These are phyloP conservation scores for Flaveria bidentis DNA, from an alignment of 129 eudicot genomes.

Conservation along the genomic window DNA sequence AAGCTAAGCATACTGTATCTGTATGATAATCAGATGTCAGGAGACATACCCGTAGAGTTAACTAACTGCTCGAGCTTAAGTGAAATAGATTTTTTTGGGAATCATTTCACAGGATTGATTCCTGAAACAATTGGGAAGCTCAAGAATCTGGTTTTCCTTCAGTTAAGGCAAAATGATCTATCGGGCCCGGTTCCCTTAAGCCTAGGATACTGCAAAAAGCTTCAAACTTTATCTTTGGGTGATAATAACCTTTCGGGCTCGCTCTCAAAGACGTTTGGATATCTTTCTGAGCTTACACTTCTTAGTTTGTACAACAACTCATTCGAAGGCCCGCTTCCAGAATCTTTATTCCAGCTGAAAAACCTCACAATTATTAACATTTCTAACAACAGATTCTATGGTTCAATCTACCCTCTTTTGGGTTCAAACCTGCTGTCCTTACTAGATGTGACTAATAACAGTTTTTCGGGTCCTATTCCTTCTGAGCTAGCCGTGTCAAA, in stretches of 20 bases:
- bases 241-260: slow-evolving; percentile 83
- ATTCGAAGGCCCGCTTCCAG: slow-evolving; percentile 84
- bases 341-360: slow-evolving; percentile 61
- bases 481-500: slow-evolving; percentile 58
- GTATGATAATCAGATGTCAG: slow-evolving; percentile 89
- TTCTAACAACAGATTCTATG: slow-evolving; percentile 69
- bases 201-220: slow-evolving; percentile 83
- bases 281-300: slow-evolving; percentile 62
- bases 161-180: slow-evolving; percentile 80
- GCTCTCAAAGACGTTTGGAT: slow-evolving; percentile 69
- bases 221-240: slow-evolving; percentile 63
- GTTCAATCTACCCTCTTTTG: slow-evolving; percentile 57
- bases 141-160: slow-evolving; percentile 61
- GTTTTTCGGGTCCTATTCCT: slow-evolving; percentile 76
- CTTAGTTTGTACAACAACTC: slow-evolving; percentile 89
- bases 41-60: slow-evolving; percentile 75
- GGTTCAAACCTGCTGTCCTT: slow-evolving; percentile 60
- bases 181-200: slow-evolving; percentile 78
- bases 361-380: slow-evolving; percentile 75
- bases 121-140: slow-evolving; percentile 85
- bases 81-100: slow-evolving; percentile 80
- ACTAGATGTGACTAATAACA: slow-evolving; percentile 80
- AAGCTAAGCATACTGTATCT: slow-evolving; percentile 60
- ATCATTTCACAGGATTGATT: slow-evolving; percentile 69
- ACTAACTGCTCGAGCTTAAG: slow-evolving; percentile 73